Percentiles rank a stretch among this genome's conserved stretches.
Conservation (phyloP, 2,329 filamentous ascomycete genomes). For the Venturia nashicola region DNA sequence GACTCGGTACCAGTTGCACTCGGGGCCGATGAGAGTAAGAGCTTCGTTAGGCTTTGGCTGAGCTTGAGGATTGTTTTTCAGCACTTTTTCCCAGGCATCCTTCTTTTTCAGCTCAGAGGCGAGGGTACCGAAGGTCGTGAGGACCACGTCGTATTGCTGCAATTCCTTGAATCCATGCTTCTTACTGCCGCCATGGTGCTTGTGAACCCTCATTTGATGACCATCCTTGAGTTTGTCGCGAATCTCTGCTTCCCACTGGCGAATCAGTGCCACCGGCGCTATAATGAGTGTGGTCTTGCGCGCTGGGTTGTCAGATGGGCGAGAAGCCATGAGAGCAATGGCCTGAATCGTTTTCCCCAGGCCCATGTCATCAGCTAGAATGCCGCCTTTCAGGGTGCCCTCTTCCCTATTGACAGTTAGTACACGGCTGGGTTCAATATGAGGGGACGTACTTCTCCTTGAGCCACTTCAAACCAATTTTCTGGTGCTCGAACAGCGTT, state of each 20-base stretch:
- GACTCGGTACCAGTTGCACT: constrained; percentile 51
- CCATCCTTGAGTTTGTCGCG: constrained; percentile 53
- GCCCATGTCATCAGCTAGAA: constrained; percentile 61
- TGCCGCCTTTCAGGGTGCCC: constrained; percentile 59
- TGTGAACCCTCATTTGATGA: constrained; percentile 50
- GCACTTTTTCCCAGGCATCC: constrained; percentile 37
- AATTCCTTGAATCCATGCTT: constrained; percentile 46
- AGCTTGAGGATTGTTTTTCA: constrained; percentile 29
- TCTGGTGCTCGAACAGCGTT: constrained; percentile 69
- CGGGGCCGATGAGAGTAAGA: constrained; percentile 44
- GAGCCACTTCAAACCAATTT: constrained; percentile 66
- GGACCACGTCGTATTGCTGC: constrained; percentile 56
- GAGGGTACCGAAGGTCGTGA: constrained; percentile 69
- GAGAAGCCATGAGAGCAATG: constrained; percentile 60
- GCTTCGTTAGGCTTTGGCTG: constrained; percentile 13
- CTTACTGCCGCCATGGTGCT: constrained; percentile 53
- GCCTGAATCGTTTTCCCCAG: constrained; percentile 77
- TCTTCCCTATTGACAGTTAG: constrained; percentile 36
- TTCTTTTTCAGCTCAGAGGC: constrained; percentile 54
- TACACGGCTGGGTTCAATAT: neutral
- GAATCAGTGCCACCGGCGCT: constrained; percentile 83
- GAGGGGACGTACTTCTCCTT: constrained; percentile 37
- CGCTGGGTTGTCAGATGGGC: constrained; percentile 45
- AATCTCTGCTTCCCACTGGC: constrained; percentile 90
- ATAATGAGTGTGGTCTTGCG: constrained; percentile 71